A percentile compares a stretch with the other conserved stretches of the same genome.
Evolutionary conservation across 73 alveolate genomes (phyloP).

Genomic region (Paramecium pentaurelia): DNA sequence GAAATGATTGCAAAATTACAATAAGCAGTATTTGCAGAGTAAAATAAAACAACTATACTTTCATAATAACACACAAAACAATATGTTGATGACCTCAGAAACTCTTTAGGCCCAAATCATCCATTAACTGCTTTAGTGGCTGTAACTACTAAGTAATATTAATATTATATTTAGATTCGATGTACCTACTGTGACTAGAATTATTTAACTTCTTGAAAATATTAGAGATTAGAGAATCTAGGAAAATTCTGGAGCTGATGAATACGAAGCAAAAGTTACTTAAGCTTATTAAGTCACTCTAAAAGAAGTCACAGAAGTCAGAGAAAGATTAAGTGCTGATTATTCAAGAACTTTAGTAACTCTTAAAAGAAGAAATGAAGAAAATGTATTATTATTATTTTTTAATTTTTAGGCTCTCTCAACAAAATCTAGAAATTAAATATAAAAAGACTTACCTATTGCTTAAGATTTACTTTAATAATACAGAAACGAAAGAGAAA

Average conservation of each 20-base stretch:
- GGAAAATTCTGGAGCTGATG: background rate
- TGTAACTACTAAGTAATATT: background rate
- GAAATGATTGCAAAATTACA: constrained; percentile 19
- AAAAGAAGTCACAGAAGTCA: constrained; percentile 27
- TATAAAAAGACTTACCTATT: constrained; percentile 30
- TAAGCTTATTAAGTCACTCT: background rate
- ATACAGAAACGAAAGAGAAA: constrained; percentile 20
- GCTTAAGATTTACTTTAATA: background rate
- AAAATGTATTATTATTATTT: background rate
- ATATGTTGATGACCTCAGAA: background rate
- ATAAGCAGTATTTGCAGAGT: constrained; percentile 2
- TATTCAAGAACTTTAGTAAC: background rate
- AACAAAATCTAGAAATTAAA: background rate
- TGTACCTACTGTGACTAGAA: background rate
- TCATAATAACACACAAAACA: background rate
- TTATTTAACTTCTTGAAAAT: background rate
- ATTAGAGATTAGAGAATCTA: background rate
- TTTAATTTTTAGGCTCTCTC: background rate
- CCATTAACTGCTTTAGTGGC: constrained; percentile 35
- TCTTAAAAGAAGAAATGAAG: constrained; percentile 43
- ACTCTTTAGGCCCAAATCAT: background rate
- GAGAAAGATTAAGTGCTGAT: constrained; percentile 40
- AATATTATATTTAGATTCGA: background rate
- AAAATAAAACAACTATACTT: background rate
- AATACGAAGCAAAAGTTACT: background rate